Evolutionary conservation across 129 eudicot genomes (phyloP).

Genomic region (Centella asiatica): DNA sequence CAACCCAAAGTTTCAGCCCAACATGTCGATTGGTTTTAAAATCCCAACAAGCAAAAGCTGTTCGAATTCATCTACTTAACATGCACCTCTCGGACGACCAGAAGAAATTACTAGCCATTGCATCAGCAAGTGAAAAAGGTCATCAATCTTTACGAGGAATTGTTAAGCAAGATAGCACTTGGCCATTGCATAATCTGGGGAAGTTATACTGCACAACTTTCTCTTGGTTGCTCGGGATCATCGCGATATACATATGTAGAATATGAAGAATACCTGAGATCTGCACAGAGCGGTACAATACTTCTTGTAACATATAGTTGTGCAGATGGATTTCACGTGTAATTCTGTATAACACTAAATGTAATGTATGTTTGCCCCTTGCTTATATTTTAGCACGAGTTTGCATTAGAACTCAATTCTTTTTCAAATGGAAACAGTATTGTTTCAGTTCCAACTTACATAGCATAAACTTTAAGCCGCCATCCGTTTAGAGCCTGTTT

Average conservation of each 20-base stretch:
- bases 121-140: background rate
- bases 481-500: no score
- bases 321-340: no score
- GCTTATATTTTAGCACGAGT: no score
- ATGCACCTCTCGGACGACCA: background rate
- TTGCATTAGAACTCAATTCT: no score
- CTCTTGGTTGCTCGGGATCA: background rate
- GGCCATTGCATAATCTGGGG: background rate
- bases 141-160: background rate
- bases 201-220: background rate
- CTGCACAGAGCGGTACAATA: no score
- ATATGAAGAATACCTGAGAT: background rate
- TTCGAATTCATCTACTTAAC: background rate
- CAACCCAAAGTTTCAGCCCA: conserved; percentile 55
- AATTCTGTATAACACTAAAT: no score
- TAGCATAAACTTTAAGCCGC: no score
- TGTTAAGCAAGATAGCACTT: background rate
- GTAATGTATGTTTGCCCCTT: no score
- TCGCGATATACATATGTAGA: background rate
- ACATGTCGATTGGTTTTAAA: conserved; percentile 64
- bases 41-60: background rate
- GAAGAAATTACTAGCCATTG: background rate
- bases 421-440: no score
- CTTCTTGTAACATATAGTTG: no score
- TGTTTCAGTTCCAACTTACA: no score